Evolutionary conservation across 257 asterid genomes (phyloP), one percentile per base, ranked within the genome.

Genomic region (Eustoma russellianum): DNA sequence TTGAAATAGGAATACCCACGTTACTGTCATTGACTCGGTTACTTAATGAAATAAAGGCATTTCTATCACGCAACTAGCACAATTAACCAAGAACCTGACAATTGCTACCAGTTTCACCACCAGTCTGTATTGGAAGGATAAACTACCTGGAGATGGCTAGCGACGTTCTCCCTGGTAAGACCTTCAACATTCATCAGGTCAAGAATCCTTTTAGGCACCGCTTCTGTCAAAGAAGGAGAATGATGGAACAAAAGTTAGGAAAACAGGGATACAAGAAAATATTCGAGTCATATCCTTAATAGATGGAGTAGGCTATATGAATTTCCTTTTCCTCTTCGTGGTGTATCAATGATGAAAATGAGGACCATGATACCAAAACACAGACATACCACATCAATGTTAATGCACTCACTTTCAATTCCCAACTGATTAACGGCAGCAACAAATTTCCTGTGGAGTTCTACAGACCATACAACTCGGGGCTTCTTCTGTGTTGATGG

Each of bases 91-190:
- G 30, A 24, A 24, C 30, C 30, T 24, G 30, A 24, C 30, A 17
- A 50, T 50, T 48, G 19, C 7, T 24, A 46, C 8, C 49, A 16
- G 44, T 46, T 16, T 44, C 45, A 4, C 16, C 1, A 30, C 50
- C n/a, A 6, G 33, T 41, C 43, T 52, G 15, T 24, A 16, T 41
- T 19, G 52, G 57, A 46, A 66, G 60, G 66, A 65, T n/a, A 59
- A 56, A 51, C 50, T 58, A 58, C 97, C 95, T 88, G 97, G 56
- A 88, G 97, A 81, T 88, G 97, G 79, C 97, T 88, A 3, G 97
- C 97, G 49, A 88, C 97, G 33, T 88, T 88, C 62, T 88, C 97
- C 62, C 97, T 73, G 0, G 86, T 82, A 57, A 88, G 88, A 71
- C 94, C 86, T 17, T 88, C 94, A 16, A 82, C 91, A 24, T 82